These are phyloP conservation scores for Inga oerstediana DNA, from an alignment of 306 rosid genomes.

Conservation along the genomic window DNA sequence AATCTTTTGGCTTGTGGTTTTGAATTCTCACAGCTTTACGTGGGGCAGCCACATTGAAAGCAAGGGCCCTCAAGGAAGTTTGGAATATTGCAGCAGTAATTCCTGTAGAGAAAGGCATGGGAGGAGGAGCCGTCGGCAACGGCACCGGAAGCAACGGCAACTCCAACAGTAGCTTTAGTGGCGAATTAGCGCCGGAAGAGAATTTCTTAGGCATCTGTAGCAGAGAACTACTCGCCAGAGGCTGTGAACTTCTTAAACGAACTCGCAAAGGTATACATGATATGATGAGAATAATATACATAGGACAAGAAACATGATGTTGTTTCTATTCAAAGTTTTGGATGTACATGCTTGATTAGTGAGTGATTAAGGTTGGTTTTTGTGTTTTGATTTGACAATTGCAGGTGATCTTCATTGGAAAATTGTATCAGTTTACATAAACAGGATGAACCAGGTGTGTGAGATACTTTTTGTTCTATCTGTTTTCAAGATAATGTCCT, in stretches of 20 bases:
- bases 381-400: conserved; percentile 22
- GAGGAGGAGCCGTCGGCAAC: neutral
- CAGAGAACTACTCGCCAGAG: conserved; percentile 73
- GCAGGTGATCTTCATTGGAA: conserved; percentile 99
- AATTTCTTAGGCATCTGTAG: conserved; percentile 76
- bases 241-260: conserved; percentile 88
- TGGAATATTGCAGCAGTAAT: conserved; percentile 91
- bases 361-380: neutral
- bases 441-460: conserved; percentile 83
- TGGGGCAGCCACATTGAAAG: conserved; percentile 96
- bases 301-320: neutral
- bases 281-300: neutral
- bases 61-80: conserved; percentile 90
- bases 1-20: conserved; percentile 5
- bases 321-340: neutral
- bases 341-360: neutral
- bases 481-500: neutral
- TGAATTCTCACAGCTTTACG: conserved; percentile 65
- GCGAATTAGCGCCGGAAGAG: conserved; percentile 67
- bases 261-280: conserved; percentile 69
- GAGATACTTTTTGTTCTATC: conserved; percentile 14
- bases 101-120: conserved; percentile 72
- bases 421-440: conserved; percentile 84
- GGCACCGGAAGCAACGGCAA: conserved; percentile 48
- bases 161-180: conserved; percentile 67